Evolutionary conservation across 805 yeast species (phyloP).

Genomic region (Candida multigemmis): DNA sequence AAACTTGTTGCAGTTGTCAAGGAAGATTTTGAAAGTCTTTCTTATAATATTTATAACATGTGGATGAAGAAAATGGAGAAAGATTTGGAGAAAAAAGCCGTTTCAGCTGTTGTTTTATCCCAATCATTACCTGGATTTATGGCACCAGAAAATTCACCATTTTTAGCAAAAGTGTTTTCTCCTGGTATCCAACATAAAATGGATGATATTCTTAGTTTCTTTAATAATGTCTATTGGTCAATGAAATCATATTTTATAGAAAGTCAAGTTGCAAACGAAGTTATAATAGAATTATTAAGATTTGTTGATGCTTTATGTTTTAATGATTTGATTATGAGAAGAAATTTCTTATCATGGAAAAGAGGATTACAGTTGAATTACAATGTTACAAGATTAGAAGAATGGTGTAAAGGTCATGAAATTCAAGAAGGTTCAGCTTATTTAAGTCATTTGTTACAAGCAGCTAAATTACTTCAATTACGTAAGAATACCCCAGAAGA

Average conservation of each 20-base stretch:
- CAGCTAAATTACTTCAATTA: slow-evolving; percentile 86
- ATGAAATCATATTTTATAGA: slow-evolving; percentile 88
- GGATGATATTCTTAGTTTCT: slow-evolving; percentile 88
- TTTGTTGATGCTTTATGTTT: slow-evolving; percentile 90
- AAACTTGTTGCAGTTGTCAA: slow-evolving; percentile 83
- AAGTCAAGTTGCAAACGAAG: slow-evolving; percentile 73
- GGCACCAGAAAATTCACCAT: slow-evolving; percentile 75
- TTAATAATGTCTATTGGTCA: slow-evolving; percentile 87
- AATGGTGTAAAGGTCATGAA: slow-evolving; percentile 95
- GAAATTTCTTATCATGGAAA: slow-evolving; percentile 93
- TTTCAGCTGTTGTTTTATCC: slow-evolving; percentile 90
- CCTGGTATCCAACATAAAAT: slow-evolving; percentile 69
- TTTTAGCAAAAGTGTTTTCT: slow-evolving; percentile 74
- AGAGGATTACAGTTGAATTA: slow-evolving; percentile 95
- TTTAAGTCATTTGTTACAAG: slow-evolving; percentile 81
- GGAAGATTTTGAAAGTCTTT: slow-evolving; percentile 88
- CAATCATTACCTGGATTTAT: slow-evolving; percentile 95
- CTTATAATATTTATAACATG: slow-evolving; percentile 89
- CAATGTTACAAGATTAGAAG: slow-evolving; percentile 92
- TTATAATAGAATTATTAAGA: slow-evolving; percentile 71
- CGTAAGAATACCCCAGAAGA: slow-evolving; percentile 85
- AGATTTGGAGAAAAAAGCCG: slow-evolving; percentile 80
- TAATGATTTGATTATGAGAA: slow-evolving; percentile 90
- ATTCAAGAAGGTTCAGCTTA: slow-evolving; percentile 80
- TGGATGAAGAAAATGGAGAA: slow-evolving; percentile 96